A percentile compares a stretch with the other conserved stretches of the same genome.
Conservation (phyloP, 2,329 filamentous ascomycete genomes). For the Colletotrichum caudatum region DNA sequence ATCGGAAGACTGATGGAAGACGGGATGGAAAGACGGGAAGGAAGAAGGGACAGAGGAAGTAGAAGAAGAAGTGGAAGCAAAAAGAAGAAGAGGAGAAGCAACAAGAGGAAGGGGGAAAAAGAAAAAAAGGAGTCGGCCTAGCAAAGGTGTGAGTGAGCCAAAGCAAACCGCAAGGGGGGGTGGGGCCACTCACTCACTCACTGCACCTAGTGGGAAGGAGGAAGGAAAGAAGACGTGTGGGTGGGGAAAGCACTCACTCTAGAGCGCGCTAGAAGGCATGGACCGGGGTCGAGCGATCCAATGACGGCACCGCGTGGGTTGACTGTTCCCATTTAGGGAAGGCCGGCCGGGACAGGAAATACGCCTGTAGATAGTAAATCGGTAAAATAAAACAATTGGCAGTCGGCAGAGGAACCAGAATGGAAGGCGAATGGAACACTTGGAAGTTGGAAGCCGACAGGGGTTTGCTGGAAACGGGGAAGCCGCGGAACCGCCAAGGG, state of each 20-base stretch:
- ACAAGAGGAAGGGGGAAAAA: neutral
- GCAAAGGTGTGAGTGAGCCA: conserved; percentile 4
- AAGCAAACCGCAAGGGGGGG: conserved; percentile 11
- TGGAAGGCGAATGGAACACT: conserved; percentile 35
- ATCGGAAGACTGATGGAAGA: conserved; percentile 21
- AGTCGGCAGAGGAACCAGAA: conserved; percentile 1
- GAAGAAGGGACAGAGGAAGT: neutral
- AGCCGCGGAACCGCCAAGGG: neutral
- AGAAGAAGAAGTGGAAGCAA: neutral
- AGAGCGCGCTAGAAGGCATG: conserved; percentile 39
- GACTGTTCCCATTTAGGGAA: conserved; percentile 10
- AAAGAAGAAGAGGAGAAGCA: neutral
- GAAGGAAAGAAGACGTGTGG: conserved; percentile 12
- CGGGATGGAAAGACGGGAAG: conserved; percentile 9
- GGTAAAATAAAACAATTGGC: no score
- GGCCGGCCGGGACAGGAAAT: neutral
- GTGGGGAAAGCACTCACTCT: conserved; percentile 11
- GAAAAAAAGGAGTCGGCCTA: neutral
- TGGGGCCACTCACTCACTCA: no score
- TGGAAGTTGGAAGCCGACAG: conserved; percentile 19
- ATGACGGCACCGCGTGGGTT: conserved; percentile 9
- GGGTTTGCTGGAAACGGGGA: conserved; percentile 1
- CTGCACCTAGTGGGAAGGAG: no score
- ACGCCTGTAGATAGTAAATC: no score
- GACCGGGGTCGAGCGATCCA: conserved; percentile 17